Base-by-base conservation (phyloP, 2,329 filamentous ascomycete genomes). In the Davidsoniella australis region DNA sequence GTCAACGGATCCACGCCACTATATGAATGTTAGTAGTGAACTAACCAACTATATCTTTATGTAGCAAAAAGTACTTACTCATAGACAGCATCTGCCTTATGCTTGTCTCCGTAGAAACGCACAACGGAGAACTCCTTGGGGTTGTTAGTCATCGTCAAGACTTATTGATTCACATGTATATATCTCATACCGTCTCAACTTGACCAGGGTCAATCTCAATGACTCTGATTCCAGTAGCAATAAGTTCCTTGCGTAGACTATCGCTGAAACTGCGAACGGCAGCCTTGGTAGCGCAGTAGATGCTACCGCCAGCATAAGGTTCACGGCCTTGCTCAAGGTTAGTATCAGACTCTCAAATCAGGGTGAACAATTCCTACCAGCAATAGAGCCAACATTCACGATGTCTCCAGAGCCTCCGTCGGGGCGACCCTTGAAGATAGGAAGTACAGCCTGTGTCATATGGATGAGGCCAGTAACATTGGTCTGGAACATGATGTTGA, bases 391-490 rank as follows among this genome's bases (percentile, higher is more conserved):
- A 59, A 95, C 68, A 61, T 95, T 96, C 68, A 98, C 94, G 62
- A 98, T 88, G 62, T 96, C 91, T 58, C 89, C 89, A 41, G 75
- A 70, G 51, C 87, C 88, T 52, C 83, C 81, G 50, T 89, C 73
- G 60, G 66, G 76, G 64, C 74, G 84, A 57, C 75, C 70, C 64
- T 86, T 82, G 72, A 88, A 93, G 61, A 87, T 79, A 47, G 84
- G 78, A 16, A 96, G 65, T 40, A 95, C 71, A 42, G 85, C 85
- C 70, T 98, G 91, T 0, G 91, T 96, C 82, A 96, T 85, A 70
- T 89, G 85, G 69, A 98, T 91, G 33, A 98, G 72, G 24, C 91
- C 91, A 2, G 83, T 91, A 47, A 96, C 88, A 63, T 98, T 98
- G 52, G 91, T 96, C 43, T 75, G 68, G 61, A 95, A 85, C 87